Evolutionary conservation across 2,329 filamentous ascomycete species (phyloP), one percentile per base, ranked within the genome.

Genomic region (Penicillium sp.): DNA sequence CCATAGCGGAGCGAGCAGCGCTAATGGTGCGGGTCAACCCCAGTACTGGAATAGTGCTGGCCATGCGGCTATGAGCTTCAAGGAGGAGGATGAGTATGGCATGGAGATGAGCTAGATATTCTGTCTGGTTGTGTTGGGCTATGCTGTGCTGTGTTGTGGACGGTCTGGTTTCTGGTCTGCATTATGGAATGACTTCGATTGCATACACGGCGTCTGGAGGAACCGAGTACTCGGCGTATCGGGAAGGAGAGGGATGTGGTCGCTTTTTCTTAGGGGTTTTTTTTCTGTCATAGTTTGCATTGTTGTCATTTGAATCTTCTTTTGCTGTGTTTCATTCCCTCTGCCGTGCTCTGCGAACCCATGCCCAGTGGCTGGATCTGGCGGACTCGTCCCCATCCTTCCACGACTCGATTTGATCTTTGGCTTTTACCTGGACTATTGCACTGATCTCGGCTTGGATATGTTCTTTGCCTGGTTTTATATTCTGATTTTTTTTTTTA

Each of bases 51-150:
- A 75, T 71, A 79, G 71, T 62, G 78, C 77, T 26, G 79, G 79
- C 19, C 79, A 81, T 60, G 85, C 87, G 48, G 83, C 82, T 26
- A 82, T 91, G 72, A 88, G 89, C 74, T 92, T 97, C 80, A 97
- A 97, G 78, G 93, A 97, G 76, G 93, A 97, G 78, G 93, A 97
- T 69, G 93, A 97, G 79, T 96, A 91, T 72, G 87, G 87, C 72
- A 96, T 96, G 91, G 91, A 95, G 64, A 78, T 82, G 74, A 78
- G 73, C 55, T 77, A 69, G 42, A 33, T 13, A 6, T 2, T 6
- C 25, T n/a, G 6, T 43, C 16, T 22, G 22, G 37, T 3, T 19
- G 16, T 13, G 10, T 4, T 28, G 11, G 6, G 25, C 37, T 28
- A 14, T 43, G 22, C 6, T 54, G 40, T 42, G 26, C 22, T 30